These are phyloP conservation scores for Populus hybrid DNA, from an alignment of 441 rosid species.

Conservation along the genomic window DNA sequence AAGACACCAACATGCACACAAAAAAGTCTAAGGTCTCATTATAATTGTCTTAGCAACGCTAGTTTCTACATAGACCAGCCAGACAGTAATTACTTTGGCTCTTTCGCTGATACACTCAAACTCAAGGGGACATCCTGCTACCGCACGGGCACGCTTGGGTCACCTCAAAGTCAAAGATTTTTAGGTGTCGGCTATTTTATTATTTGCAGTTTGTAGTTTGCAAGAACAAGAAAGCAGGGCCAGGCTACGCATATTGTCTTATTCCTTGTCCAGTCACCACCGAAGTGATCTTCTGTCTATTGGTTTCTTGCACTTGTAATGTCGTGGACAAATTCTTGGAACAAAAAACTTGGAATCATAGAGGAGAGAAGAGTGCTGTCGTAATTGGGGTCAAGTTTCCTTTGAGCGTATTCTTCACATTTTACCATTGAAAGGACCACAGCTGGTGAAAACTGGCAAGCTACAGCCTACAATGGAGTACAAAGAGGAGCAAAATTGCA, in stretches of 20 bases:
- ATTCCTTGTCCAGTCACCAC: not conserved
- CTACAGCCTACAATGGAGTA: not conserved
- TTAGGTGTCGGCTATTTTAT: not conserved
- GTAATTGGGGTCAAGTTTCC: not conserved
- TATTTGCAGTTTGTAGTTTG: slow-evolving; percentile 1
- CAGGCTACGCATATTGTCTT: not conserved
- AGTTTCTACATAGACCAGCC: not conserved
- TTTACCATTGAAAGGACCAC: not conserved
- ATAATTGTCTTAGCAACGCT: slow-evolving; percentile 14
- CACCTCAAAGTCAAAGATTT: slow-evolving; percentile 17
- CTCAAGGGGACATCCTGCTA: slow-evolving; percentile 11
- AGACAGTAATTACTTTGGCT: not conserved
- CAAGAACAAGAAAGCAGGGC: not conserved
- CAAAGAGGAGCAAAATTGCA: not conserved
- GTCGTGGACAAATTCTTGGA: not conserved
- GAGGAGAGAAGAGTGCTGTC: not conserved
- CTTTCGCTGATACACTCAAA: not conserved
- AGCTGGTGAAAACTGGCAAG: not conserved
- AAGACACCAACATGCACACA: not conserved
- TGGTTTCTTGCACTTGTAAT: not conserved
- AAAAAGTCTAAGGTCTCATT: not conserved
- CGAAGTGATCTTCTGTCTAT: slow-evolving; percentile 1
- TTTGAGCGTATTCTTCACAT: not conserved
- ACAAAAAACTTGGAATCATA: not conserved
- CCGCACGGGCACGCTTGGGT: not conserved